phyloP scores from a whole-genome alignment of 2,329 filamentous ascomycete genomes.

The Dactylellina cionopaga region DNA sequence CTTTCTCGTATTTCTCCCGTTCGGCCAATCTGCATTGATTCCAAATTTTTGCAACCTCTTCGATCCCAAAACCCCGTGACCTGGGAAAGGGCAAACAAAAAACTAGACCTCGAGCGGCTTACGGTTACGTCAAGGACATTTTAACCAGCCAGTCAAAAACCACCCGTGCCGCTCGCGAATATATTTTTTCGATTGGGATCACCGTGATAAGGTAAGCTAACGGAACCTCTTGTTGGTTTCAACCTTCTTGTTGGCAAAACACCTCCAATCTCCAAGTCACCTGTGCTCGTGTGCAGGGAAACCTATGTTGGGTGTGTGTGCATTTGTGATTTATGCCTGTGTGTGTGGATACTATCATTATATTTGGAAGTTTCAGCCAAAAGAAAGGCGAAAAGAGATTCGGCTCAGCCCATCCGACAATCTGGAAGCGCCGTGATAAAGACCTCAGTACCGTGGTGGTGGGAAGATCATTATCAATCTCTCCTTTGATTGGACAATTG shows the following conservation, averaged over 20 bases:
- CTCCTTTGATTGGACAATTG: conserved; percentile 45
- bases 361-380: conserved; percentile 31
- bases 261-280: conserved; percentile 29
- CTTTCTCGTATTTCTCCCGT: too few species aligned
- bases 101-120: conserved; percentile 35
- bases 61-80: conserved; percentile 47
- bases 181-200: conserved; percentile 2
- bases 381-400: conserved; percentile 29
- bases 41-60: conserved; percentile 29
- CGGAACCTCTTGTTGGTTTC: conserved; percentile 9
- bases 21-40: conserved; percentile 14
- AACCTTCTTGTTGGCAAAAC: neutral
- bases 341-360: conserved; percentile 18
- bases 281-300: conserved; percentile 23
- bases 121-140: conserved; percentile 24
- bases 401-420: conserved; percentile 28
- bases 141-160: conserved; percentile 39
- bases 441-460: conserved; percentile 40
- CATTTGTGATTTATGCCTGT: too few species aligned
- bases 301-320: conserved; percentile 10
- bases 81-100: conserved; percentile 30
- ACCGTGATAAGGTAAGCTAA: conserved; percentile 17
- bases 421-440: conserved; percentile 51
- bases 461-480: conserved; percentile 48
- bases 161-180: conserved; percentile 34